Evolutionary conservation across 768 basidiomycete genomes (phyloP).

Genomic region (Leucosporidium scottii): DNA sequence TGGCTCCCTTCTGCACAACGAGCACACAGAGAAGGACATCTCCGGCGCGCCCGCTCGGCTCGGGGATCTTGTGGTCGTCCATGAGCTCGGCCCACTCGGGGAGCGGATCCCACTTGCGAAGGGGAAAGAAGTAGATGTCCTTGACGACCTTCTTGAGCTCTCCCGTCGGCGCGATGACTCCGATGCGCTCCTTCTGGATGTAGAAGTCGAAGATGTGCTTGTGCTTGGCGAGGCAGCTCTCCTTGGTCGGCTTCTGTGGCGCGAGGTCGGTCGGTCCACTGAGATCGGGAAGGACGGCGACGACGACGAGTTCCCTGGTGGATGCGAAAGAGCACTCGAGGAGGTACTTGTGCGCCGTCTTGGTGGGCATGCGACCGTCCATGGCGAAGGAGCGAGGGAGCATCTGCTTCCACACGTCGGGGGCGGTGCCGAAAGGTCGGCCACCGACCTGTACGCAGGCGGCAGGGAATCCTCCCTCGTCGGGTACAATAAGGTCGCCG

Average conservation of each 20-base stretch:
- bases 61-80: slow-evolving; percentile 66
- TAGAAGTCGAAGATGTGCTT: slow-evolving; percentile 26
- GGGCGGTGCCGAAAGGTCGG: slow-evolving; percentile 52
- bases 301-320: slow-evolving; percentile 69
- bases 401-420: slow-evolving; percentile 64
- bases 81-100: slow-evolving; percentile 81
- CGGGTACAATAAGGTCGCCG: slow-evolving; percentile 32
- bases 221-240: slow-evolving; percentile 26
- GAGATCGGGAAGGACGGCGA: slow-evolving; percentile 62
- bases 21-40: slow-evolving; percentile 74
- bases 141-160: slow-evolving; percentile 58
- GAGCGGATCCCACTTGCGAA: slow-evolving; percentile 57
- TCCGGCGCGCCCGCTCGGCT: slow-evolving; percentile 48
- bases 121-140: slow-evolving; percentile 77
- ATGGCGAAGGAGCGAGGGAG: slow-evolving; percentile 68
- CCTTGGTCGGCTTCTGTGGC: slow-evolving; percentile 25
- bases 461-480: slow-evolving; percentile 59
- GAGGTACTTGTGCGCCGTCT: slow-evolving; percentile 70
- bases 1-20: slow-evolving; percentile 62
- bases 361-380: slow-evolving; percentile 73
- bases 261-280: slow-evolving; percentile 40
- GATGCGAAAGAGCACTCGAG: slow-evolving; percentile 69
- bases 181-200: slow-evolving; percentile 28
- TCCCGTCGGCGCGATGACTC: slow-evolving; percentile 29
- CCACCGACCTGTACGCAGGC: slow-evolving; percentile 72